phyloP scores from a whole-genome alignment of 2,329 filamentous ascomycete genomes.

The Malbranchea zuffiana region DNA sequence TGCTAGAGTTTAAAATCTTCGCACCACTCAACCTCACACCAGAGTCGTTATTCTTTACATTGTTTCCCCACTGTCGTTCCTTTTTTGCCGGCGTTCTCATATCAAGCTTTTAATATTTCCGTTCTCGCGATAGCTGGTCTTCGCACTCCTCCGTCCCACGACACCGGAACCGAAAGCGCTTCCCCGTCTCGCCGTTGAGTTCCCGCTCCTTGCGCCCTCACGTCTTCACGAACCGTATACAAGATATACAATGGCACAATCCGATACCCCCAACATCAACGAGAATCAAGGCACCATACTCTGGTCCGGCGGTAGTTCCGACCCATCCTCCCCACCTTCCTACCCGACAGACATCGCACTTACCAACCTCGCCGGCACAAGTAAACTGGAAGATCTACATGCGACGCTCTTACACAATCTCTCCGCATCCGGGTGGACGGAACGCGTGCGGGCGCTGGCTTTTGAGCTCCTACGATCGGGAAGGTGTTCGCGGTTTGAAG shows the following conservation, averaged over 20 bases:
- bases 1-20: too few relatives aligned
- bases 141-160: conserved; percentile 1
- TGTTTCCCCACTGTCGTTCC: too few relatives aligned
- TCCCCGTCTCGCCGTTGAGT: neutral
- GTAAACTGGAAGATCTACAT: conserved; percentile 47
- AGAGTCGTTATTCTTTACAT: too few relatives aligned
- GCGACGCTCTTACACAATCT: conserved; percentile 44
- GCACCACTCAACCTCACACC: too few relatives aligned
- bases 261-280: neutral
- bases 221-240: too few relatives aligned
- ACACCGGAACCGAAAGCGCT: neutral
- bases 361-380: conserved; percentile 37
- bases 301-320: neutral
- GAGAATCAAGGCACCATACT: neutral
- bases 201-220: neutral
- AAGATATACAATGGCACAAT: too few relatives aligned
- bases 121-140: conserved; percentile 7
- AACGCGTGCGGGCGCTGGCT: conserved; percentile 44
- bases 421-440: conserved; percentile 49
- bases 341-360: conserved; percentile 32
- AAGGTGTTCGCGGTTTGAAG: conserved; percentile 46
- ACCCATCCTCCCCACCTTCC: conserved; percentile 21
- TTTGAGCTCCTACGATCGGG: conserved; percentile 47
- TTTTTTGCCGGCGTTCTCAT: too few relatives aligned
- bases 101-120: too few relatives aligned